Percentiles rank a stretch among this genome's conserved stretches.
Evolutionary conservation across 2,329 filamentous ascomycete species (phyloP).

Genomic region (Diaporthe destruens): DNA sequence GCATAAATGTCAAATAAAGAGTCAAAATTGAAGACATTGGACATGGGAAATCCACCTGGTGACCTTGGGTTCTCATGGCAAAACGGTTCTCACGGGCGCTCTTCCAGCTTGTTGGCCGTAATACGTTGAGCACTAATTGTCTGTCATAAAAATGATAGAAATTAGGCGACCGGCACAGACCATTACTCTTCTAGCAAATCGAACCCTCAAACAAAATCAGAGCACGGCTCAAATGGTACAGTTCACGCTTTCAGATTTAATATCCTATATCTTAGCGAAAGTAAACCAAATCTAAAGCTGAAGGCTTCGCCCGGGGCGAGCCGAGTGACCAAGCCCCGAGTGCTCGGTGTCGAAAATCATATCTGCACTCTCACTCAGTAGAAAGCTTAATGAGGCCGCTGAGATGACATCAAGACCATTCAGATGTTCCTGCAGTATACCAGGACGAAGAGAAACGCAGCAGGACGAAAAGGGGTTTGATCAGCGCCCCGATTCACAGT

Average conservation of each 20-base stretch:
- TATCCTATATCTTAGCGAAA: no score
- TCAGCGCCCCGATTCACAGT: constrained; percentile 24
- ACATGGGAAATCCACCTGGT: neutral
- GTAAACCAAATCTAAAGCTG: no score
- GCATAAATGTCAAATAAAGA: neutral
- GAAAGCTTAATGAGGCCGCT: no score
- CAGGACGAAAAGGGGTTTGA: constrained; percentile 1
- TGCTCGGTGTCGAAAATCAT: neutral
- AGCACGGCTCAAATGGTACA: neutral
- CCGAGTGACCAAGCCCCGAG: neutral
- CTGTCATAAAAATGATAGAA: neutral
- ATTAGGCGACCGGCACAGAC: neutral
- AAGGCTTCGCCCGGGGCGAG: constrained; percentile 1
- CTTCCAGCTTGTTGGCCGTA: no score
- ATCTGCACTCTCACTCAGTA: neutral
- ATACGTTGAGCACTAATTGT: neutral
- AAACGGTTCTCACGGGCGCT: neutral
- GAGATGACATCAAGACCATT: no score
- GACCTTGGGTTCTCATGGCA: neutral
- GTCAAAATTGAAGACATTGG: neutral
- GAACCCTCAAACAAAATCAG: neutral
- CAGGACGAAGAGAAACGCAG: constrained; percentile 4
- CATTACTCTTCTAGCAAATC: neutral
- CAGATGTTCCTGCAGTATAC: neutral
- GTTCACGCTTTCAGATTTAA: no score